Base-by-base conservation (phyloP, 352 stramenopile species). In the Halophytophthora batemanensis region DNA sequence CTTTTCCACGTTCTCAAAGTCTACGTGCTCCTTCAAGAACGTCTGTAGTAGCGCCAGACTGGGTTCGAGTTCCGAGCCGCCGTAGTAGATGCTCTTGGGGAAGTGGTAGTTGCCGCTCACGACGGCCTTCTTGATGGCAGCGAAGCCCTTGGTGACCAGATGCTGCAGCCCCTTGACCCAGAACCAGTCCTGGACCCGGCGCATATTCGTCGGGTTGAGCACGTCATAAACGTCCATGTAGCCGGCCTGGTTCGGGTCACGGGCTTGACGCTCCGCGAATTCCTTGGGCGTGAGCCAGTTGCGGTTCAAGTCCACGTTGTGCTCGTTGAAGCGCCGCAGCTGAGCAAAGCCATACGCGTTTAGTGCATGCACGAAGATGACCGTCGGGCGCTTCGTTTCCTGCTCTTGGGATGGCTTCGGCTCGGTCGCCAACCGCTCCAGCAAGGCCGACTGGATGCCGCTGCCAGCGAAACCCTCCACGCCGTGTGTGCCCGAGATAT, bases 261-360 rank as follows among this genome's bases (percentile, higher is more conserved):
- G 52, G 8, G 38, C 47, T 18, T 69, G 59, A 5, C 80, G 58
- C 11, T 62, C 50, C 25, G 74, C 47, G 50, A 89, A 94, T 39
- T 82, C 57, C 13, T 71, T 61, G 0, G 50, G 45, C 25, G 52
- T 77, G 21, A 97, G 69, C 44, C 69, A 93, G 68, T 98, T 98
- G 29, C 91, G 79, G 63, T 98, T 98, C 37, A 98, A 70, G 63
- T 98, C 92, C 18, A 98, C 88, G 59, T 97, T 97, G 56, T 97
- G 70, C 64, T 98, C 92, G 57, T 98, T 98, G 37, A 86, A 88
- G 17, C 92, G 75, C 25, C 93, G 77, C 17, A 96, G 73, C 50
- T 92, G 61, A 1, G 77, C 61, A 66, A 98, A 98, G 13, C 94
- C 94, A 61, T 83, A 96, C 1, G 94, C 83, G 64, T 98, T 98